phyloP scores from a whole-genome alignment of 1,139 yeast species.

The Tardiomyces digboiensis region DNA sequence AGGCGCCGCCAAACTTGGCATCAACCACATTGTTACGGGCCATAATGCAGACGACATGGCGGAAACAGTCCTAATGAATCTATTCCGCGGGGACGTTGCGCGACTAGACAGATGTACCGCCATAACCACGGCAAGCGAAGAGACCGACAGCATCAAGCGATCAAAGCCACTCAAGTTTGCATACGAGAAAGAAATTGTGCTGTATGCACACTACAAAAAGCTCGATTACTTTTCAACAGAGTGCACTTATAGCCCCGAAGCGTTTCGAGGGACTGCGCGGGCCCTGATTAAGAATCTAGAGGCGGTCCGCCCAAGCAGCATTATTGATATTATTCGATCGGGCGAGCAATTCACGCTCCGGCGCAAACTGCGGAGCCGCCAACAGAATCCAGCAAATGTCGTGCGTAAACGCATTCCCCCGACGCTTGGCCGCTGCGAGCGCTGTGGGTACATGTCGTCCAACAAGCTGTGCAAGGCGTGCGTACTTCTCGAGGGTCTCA shows the following conservation, averaged over 20 bases:
- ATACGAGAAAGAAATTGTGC: conserved; percentile 94
- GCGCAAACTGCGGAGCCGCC: conserved; percentile 32
- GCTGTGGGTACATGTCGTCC: conserved; percentile 88
- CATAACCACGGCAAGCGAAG: conserved; percentile 61
- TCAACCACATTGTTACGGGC: conserved; percentile 92
- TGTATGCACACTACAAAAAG: conserved; percentile 94
- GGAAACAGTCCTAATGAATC: conserved; percentile 92
- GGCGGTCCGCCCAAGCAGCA: conserved; percentile 85
- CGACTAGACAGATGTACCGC: conserved; percentile 86
- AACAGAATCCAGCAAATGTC: conserved; percentile 4
- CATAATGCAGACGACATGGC: conserved; percentile 99
- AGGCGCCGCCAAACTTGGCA: conserved; percentile 86
- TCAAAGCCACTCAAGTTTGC: conserved; percentile 95
- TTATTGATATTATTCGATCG: conserved; percentile 86
- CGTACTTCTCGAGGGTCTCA: conserved; percentile 75
- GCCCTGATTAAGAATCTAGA: conserved; percentile 85
- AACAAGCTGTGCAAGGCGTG: conserved; percentile 92
- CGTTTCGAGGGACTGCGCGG: conserved; percentile 96
- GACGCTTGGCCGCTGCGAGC: conserved; percentile 43
- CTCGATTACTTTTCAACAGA: conserved; percentile 96
- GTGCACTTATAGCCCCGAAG: conserved; percentile 97
- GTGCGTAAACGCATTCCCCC: background rate
- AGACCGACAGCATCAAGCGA: conserved; percentile 41
- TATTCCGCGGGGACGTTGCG: conserved; percentile 93
- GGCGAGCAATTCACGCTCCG: conserved; percentile 79